phyloP scores from a whole-genome alignment of 2,329 filamentous ascomycete species.

The Paramyrothecium sp. region DNA sequence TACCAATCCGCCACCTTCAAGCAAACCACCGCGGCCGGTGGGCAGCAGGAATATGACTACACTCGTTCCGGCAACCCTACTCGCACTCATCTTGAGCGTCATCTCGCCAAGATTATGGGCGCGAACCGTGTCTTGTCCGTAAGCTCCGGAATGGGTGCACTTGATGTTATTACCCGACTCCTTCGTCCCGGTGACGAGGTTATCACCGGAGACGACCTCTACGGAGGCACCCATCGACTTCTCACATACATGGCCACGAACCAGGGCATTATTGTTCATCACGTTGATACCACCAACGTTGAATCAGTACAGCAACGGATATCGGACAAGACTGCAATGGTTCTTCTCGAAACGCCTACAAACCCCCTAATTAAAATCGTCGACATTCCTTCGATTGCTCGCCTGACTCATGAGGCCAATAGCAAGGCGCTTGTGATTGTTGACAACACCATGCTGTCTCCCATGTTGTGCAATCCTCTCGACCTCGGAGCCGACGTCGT shows the following conservation, averaged over 20 bases:
- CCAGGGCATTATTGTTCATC: conserved; percentile 89
- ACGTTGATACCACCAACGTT: conserved; percentile 87
- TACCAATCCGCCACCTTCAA: conserved; percentile 99
- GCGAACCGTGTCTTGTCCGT: conserved; percentile 88
- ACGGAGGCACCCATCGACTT: conserved; percentile 91
- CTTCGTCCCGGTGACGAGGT: conserved; percentile 94
- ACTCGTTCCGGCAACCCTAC: conserved; percentile 97
- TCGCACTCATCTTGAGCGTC: conserved; percentile 90
- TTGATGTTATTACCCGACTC: conserved; percentile 93
- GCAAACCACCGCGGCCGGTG: conserved; percentile 76
- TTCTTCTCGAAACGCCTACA: conserved; percentile 92
- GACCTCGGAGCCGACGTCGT: conserved; percentile 94
- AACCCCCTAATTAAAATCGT: conserved; percentile 99
- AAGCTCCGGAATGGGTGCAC: conserved; percentile 93
- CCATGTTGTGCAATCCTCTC: conserved; percentile 88
- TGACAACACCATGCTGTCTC: conserved; percentile 99
- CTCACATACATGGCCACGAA: conserved; percentile 89
- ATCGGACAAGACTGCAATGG: conserved; percentile 84
- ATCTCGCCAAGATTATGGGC: conserved; percentile 98
- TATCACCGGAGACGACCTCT: conserved; percentile 93
- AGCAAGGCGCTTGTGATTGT: conserved; percentile 81
- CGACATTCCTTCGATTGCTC: conserved; percentile 80
- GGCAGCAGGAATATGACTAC: conserved; percentile 91
- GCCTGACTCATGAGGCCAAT: conserved; percentile 74
- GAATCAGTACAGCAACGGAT: conserved; percentile 69